Conservation (phyloP, 179 eudicot genomes). For the Sideroxylon spinosum region DNA sequence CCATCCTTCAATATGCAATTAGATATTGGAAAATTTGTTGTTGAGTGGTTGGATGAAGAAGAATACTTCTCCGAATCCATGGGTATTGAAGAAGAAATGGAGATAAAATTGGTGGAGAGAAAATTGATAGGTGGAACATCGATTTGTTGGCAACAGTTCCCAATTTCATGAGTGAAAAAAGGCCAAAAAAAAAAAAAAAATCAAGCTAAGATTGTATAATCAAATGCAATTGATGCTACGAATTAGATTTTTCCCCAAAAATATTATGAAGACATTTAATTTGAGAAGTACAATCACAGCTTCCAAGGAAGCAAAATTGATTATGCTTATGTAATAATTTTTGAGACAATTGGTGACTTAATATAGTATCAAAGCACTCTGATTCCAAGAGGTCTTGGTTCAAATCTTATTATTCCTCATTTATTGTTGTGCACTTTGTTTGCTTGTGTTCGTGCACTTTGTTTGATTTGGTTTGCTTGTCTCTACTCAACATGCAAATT, state of each 20-base stretch:
- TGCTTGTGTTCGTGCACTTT: too few species aligned
- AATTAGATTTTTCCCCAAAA: background rate
- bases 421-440: too few species aligned
- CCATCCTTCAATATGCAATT: background rate
- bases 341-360: too few species aligned
- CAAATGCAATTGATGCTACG: background rate
- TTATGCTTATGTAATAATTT: too few species aligned
- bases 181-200: background rate
- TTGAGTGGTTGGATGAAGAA: background rate
- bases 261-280: too few species aligned
- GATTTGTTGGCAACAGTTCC: background rate
- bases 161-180: background rate
- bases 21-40: background rate
- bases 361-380: too few species aligned
- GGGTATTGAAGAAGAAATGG: background rate
- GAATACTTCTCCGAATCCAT: background rate
- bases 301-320: too few species aligned
- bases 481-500: too few species aligned
- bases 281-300: too few species aligned
- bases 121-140: background rate
- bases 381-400: too few species aligned
- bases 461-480: too few species aligned
- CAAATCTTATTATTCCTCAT: too few species aligned
- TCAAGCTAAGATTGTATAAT: background rate
- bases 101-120: background rate